These are phyloP conservation scores for Sarocladiaceae sp. DNA, from an alignment of 2,329 filamentous ascomycete species.

Conservation along the genomic window DNA sequence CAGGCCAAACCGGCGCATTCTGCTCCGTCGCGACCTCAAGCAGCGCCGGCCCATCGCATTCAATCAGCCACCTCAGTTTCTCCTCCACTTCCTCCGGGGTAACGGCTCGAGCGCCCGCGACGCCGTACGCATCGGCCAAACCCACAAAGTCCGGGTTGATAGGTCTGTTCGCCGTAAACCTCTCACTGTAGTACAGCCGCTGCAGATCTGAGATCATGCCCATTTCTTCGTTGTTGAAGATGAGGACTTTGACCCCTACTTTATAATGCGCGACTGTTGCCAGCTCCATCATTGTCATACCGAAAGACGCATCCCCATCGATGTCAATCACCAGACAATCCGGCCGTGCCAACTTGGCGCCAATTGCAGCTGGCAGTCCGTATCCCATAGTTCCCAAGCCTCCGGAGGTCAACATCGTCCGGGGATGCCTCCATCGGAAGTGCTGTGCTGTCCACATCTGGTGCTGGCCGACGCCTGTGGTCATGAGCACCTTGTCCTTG, in stretches of 20 bases:
- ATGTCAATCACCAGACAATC: slow-evolving; percentile 91
- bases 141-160: slow-evolving; percentile 95
- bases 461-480: slow-evolving; percentile 93
- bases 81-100: slow-evolving; percentile 75
- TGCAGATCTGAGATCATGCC: slow-evolving; percentile 99
- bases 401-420: slow-evolving; percentile 93
- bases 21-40: slow-evolving; percentile 89
- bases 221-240: slow-evolving; percentile 96
- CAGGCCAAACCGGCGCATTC: slow-evolving; percentile 89
- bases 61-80: slow-evolving; percentile 81
- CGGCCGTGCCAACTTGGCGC: slow-evolving; percentile 73
- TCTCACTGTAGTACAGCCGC: slow-evolving; percentile 92
- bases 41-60: slow-evolving; percentile 84
- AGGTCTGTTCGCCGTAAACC: slow-evolving; percentile 89
- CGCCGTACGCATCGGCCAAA: slow-evolving; percentile 82
- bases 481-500: slow-evolving; percentile 81
- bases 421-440: slow-evolving; percentile 88
- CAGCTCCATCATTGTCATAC: slow-evolving; percentile 96
- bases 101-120: slow-evolving; percentile 67
- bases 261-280: slow-evolving; percentile 92
- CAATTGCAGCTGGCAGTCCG: slow-evolving; percentile 90
- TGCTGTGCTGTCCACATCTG: slow-evolving; percentile 98
- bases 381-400: slow-evolving; percentile 89
- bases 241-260: slow-evolving; percentile 90
- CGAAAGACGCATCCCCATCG: slow-evolving; percentile 95